phyloP scores from a whole-genome alignment of 441 rosid species.

The Euphorbia corollata region DNA sequence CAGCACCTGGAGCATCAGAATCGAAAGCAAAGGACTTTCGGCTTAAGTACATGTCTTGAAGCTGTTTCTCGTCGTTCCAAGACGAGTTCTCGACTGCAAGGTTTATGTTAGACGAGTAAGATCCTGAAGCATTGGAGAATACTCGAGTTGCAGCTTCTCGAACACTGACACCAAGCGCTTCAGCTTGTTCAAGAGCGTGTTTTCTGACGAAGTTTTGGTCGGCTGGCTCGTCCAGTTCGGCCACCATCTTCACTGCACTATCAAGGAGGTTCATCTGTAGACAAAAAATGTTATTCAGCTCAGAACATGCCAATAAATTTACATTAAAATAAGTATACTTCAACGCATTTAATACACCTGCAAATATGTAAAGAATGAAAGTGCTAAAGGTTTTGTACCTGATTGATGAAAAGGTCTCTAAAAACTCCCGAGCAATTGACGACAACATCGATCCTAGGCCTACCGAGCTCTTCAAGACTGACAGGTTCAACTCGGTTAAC shows the following conservation, averaged over 20 bases:
- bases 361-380: neutral
- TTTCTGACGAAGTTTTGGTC: constrained; percentile 85
- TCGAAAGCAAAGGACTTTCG: constrained; percentile 93
- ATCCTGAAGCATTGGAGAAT: constrained; percentile 89
- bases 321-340: neutral
- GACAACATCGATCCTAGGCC: constrained; percentile 95
- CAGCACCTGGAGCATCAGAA: constrained; percentile 85
- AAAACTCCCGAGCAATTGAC: constrained; percentile 98
- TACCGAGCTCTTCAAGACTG: constrained; percentile 92
- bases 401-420: constrained; percentile 95
- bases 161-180: constrained; percentile 63
- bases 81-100: constrained; percentile 96
- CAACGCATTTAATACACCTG: too few species aligned
- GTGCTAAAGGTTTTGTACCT: constrained; percentile 38
- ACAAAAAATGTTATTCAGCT: neutral
- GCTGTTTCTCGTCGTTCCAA: constrained; percentile 99
- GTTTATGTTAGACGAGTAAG: constrained; percentile 79
- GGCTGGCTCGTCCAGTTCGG: constrained; percentile 85
- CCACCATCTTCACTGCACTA: constrained; percentile 96
- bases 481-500: constrained; percentile 88
- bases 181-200: constrained; percentile 87
- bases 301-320: neutral
- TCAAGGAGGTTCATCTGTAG: constrained; percentile 92
- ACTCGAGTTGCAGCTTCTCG: constrained; percentile 90
- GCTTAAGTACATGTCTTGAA: constrained; percentile 97